These are phyloP conservation scores for Pythium volutum DNA, from an alignment of 352 stramenopile genomes.

Conservation along the genomic window DNA sequence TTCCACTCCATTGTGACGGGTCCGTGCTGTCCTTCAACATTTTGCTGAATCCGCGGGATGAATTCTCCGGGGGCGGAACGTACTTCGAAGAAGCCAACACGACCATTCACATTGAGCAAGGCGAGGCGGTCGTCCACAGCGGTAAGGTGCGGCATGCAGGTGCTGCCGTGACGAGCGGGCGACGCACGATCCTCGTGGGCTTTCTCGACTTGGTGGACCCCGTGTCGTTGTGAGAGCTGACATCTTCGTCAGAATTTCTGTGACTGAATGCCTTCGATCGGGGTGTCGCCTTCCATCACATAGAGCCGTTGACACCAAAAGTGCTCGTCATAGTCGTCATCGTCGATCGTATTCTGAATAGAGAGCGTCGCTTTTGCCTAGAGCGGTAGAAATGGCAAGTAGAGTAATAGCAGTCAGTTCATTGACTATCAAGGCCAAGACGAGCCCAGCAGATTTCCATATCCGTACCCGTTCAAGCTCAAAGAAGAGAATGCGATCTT, in stretches of 20 bases:
- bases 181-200: conserved; percentile 89
- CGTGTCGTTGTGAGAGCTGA: conserved; percentile 10
- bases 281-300: conserved; percentile 65
- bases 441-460: too few species aligned
- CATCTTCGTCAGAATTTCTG: conserved; percentile 43
- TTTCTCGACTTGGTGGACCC: conserved; percentile 88
- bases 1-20: conserved; percentile 91
- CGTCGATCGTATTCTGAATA: conserved; percentile 66
- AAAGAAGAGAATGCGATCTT: conserved; percentile 78
- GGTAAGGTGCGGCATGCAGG: conserved; percentile 92
- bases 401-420: neutral
- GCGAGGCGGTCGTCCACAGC: conserved; percentile 89
- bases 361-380: conserved; percentile 73
- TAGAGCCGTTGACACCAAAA: conserved; percentile 74
- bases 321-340: conserved; percentile 69
- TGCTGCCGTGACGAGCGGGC: conserved; percentile 75
- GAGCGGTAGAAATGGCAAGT: neutral
- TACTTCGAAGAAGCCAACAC: conserved; percentile 83
- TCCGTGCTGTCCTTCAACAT: conserved; percentile 95
- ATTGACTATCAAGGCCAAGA: neutral
- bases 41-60: conserved; percentile 69
- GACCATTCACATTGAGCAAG: conserved; percentile 74
- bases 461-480: conserved; percentile 62
- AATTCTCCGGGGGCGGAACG: conserved; percentile 92
- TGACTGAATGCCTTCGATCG: conserved; percentile 79